These are phyloP conservation scores for Lumnitzera littorea DNA, from an alignment of 345 rosid species.

Conservation along the genomic window DNA sequence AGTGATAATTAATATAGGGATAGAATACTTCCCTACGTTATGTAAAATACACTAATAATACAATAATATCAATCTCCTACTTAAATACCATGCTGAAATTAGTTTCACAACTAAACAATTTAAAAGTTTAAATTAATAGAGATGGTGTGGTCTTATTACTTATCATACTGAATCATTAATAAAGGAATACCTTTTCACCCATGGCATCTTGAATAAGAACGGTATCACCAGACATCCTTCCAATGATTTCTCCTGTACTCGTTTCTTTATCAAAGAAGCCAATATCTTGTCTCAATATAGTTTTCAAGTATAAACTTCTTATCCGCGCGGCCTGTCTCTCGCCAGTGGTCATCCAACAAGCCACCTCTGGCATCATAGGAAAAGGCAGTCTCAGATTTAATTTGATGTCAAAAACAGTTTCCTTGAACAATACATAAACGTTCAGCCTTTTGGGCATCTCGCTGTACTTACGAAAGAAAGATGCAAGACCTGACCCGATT, in stretches of 20 bases:
- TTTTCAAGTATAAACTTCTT: slow-evolving; percentile 25
- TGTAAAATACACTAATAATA: no score
- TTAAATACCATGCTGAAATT: no score
- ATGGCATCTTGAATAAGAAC: slow-evolving; percentile 38
- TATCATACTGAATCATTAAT: no score
- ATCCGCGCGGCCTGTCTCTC: slow-evolving; percentile 42
- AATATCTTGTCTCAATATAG: slow-evolving; percentile 35
- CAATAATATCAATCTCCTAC: no score
- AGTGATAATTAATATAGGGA: no score
- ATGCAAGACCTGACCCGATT: slow-evolving; percentile 10
- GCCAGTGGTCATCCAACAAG: slow-evolving; percentile 44
- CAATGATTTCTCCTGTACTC: slow-evolving; percentile 30
- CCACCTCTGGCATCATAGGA: slow-evolving; percentile 18
- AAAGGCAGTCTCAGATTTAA: no score
- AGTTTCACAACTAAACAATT: no score
- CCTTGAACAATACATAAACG: not conserved
- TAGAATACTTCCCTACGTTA: no score
- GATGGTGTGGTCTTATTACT: no score
- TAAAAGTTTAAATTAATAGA: no score
- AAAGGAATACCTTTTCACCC: slow-evolving; percentile 35
- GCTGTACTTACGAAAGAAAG: slow-evolving; percentile 12
- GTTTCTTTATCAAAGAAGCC: slow-evolving; percentile 33
- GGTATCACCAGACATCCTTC: slow-evolving; percentile 39
- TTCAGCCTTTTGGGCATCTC: not conserved
- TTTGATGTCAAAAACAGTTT: no score